Evolutionary conservation across 2,329 filamentous ascomycete genomes (phyloP).

Genomic region (Penicillium sp.): DNA sequence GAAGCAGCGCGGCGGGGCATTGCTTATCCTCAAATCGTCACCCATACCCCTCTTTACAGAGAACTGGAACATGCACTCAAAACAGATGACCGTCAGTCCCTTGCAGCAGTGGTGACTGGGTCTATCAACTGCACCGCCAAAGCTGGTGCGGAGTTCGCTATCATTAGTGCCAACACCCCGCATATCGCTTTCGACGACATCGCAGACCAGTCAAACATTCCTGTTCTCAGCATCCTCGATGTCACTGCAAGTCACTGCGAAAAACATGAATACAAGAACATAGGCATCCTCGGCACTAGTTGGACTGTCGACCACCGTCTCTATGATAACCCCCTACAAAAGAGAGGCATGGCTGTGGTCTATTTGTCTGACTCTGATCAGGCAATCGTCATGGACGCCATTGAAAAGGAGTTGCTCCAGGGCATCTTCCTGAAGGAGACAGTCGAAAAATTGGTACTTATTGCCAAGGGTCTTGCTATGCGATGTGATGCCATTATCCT

Average conservation of each 20-base stretch:
- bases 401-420: neutral
- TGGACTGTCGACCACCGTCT: slow-evolving; percentile 2
- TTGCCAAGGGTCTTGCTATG: slow-evolving; percentile 5
- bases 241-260: slow-evolving; percentile 3
- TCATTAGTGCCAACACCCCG: slow-evolving; percentile 12
- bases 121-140: slow-evolving; percentile 12
- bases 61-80: slow-evolving; percentile 6
- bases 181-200: slow-evolving; percentile 6
- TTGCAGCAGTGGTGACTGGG: neutral
- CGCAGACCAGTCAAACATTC: slow-evolving; percentile 3
- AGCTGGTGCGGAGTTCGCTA: slow-evolving; percentile 13
- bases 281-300: slow-evolving; percentile 1
- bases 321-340: slow-evolving; percentile 4
- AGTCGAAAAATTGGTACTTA: neutral
- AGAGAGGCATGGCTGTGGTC: slow-evolving; percentile 3
- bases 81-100: neutral
- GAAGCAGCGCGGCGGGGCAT: slow-evolving; percentile 11
- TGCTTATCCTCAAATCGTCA: slow-evolving; percentile 11
- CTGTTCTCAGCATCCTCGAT: slow-evolving; percentile 9
- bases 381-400: neutral
- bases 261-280: neutral
- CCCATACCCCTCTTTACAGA: slow-evolving; percentile 7
- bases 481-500: slow-evolving; percentile 11
- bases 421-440: neutral
- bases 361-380: slow-evolving; percentile 4